Evolutionary conservation across 1,284 basidiomycete genomes (phyloP).

Genomic region (Afroboletus lepidellus): DNA sequence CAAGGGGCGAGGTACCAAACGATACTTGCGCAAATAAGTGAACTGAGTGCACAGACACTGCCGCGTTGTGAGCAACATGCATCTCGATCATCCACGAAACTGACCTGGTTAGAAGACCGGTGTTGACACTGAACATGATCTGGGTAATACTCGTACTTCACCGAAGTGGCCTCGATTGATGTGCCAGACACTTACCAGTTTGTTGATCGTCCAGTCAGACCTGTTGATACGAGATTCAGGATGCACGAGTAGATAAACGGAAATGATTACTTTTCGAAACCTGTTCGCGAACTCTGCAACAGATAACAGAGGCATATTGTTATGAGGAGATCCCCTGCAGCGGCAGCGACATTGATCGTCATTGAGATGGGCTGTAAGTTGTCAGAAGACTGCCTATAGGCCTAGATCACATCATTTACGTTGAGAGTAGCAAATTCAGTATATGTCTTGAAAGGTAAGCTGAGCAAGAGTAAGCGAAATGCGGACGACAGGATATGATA

Average conservation of each 20-base stretch:
- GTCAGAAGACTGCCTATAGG: slow-evolving; percentile 6
- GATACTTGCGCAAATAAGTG: slow-evolving; percentile 41
- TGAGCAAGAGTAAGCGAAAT: slow-evolving; percentile 19
- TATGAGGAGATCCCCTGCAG: slow-evolving; percentile 55
- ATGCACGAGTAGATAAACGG: not conserved
- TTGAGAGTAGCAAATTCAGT: slow-evolving; percentile 33
- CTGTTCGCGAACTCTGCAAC: slow-evolving; percentile 53
- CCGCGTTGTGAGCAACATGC: slow-evolving; percentile 7
- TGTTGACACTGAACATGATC: slow-evolving; percentile 51
- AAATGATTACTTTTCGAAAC: slow-evolving; percentile 45
- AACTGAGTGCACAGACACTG: slow-evolving; percentile 41
- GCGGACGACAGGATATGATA: not conserved
- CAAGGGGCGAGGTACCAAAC: not conserved
- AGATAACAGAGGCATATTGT: slow-evolving; percentile 50
- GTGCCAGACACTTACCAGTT: slow-evolving; percentile 37
- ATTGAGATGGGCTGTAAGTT: slow-evolving; percentile 42
- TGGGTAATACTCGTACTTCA: slow-evolving; percentile 16
- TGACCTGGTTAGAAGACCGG: slow-evolving; percentile 42
- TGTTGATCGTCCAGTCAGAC: slow-evolving; percentile 48
- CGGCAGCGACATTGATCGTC: slow-evolving; percentile 52
- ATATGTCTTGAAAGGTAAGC: slow-evolving; percentile 37
- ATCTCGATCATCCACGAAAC: slow-evolving; percentile 1
- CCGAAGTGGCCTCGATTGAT: not conserved
- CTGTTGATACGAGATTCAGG: slow-evolving; percentile 23
- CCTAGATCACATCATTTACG: slow-evolving; percentile 12